phyloP scores from a whole-genome alignment of 2,329 filamentous ascomycete species.

The Aspergillus carbonarius region DNA sequence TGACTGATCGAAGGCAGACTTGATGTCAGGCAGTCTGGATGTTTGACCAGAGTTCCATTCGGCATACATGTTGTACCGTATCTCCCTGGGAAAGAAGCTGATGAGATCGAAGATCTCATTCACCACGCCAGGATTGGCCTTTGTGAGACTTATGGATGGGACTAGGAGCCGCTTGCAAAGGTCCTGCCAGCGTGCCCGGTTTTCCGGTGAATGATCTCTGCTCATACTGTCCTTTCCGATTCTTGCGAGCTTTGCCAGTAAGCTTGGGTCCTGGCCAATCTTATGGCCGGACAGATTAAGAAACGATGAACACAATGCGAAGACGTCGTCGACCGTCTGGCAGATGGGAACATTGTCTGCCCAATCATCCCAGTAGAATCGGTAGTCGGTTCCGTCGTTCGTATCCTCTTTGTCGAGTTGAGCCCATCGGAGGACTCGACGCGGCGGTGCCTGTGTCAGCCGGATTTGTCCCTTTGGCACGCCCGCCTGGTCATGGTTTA shows the following conservation, averaged over 20 bases:
- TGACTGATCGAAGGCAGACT: slow-evolving; percentile 73
- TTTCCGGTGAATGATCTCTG: slow-evolving; percentile 68
- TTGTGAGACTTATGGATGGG: slow-evolving; percentile 82
- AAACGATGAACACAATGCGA: slow-evolving; percentile 79
- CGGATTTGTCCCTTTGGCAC: slow-evolving; percentile 69
- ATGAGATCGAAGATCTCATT: slow-evolving; percentile 85
- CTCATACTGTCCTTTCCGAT: slow-evolving; percentile 76
- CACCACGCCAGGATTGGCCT: slow-evolving; percentile 77
- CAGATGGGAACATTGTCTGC: slow-evolving; percentile 88
- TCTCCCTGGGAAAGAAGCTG: slow-evolving; percentile 71
- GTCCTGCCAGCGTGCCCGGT: slow-evolving; percentile 77
- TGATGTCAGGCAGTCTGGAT: slow-evolving; percentile 74
- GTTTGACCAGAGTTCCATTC: slow-evolving; percentile 86
- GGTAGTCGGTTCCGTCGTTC: slow-evolving; percentile 72
- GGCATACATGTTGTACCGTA: slow-evolving; percentile 83
- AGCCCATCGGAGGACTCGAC: slow-evolving; percentile 76
- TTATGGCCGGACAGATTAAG: slow-evolving; percentile 84
- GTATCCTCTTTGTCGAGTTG: slow-evolving; percentile 75
- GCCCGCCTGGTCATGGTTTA: slow-evolving; percentile 64
- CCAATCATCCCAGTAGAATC: slow-evolving; percentile 98
- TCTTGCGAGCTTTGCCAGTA: slow-evolving; percentile 78
- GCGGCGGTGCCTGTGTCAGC: slow-evolving; percentile 58
- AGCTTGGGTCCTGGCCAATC: slow-evolving; percentile 76
- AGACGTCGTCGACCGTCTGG: slow-evolving; percentile 85
- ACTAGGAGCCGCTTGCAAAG: slow-evolving; percentile 81